Base-by-base conservation (phyloP, 257 asterid genomes). In the Solanum tacnaense region DNA sequence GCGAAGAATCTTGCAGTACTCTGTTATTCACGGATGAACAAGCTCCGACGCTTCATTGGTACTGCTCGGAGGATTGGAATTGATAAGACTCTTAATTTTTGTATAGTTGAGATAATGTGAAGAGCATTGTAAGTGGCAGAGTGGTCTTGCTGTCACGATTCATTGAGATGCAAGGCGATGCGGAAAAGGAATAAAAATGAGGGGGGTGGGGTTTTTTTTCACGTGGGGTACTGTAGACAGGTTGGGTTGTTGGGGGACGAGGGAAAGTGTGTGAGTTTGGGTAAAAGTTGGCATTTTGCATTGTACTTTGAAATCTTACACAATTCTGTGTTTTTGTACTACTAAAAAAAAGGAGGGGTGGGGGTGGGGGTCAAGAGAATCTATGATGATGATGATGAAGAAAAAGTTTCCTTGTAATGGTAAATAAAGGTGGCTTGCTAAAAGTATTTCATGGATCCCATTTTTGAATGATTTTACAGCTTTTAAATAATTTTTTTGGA, bases 41-140 rank as follows among this genome's bases (percentile, higher is more conserved):
- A 88, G 91, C 99, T 60, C 99, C 99, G 1, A 91, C 94, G 18
- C 98, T 96, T 34, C 96, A 91, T 35, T 96, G 99, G 98, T 93
- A 93, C 88, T 89, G 89, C 21, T 87, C 93, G 5, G 95, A 95
- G 4, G 96, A 92, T n/a, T 95, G 98, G 99, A 94, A 91, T 89
- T 95, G 92, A 93, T 67, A 52, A 68, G 27, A 29, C 21, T 36
- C 56, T 1, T 65, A 65, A 32, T 16, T 72, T 72, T 16, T 71
- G 78, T 31, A 71, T 71, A 31, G 44, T 8, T 20, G 74, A 67
- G 13, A 6, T 72, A 18, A 72, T 5, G 12, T 11, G 7, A 16
- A 9, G 39, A 32, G 44, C 10, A 72, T 32, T 1, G 15, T 8
- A 32, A 16, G 27, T 16, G 27, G 3, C 25, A 16, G n/a, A 31